Percentiles rank a stretch among this genome's conserved stretches.
phyloP scores from a whole-genome alignment of 148 eudicot genomes.

The Rhododendron henanense region DNA sequence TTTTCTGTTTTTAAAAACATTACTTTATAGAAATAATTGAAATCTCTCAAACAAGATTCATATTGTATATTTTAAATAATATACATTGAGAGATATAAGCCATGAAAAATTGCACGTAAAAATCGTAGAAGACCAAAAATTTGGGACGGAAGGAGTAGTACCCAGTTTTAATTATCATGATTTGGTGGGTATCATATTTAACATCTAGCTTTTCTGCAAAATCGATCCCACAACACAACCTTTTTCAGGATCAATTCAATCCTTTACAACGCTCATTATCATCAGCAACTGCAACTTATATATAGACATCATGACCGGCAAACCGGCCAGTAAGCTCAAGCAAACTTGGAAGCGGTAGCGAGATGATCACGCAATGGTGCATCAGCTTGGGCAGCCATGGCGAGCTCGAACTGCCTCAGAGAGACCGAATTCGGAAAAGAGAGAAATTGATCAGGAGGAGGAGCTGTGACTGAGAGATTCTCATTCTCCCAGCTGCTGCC shows the following conservation, averaged over 20 bases:
- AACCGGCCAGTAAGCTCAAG: neutral
- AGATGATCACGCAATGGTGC: neutral
- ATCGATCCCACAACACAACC: neutral
- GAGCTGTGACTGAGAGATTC: conserved; percentile 15
- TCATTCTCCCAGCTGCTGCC: conserved; percentile 42
- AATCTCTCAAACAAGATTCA: no score
- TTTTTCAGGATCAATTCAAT: neutral
- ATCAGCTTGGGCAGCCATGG: conserved; percentile 65
- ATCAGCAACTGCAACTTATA: neutral
- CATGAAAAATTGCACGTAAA: no score
- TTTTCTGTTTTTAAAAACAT: no score
- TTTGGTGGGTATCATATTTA: neutral
- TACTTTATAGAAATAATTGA: no score
- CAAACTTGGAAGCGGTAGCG: neutral
- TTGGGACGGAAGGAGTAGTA: no score
- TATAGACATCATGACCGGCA: neutral
- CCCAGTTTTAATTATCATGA: neutral
- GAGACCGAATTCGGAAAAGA: conserved; percentile 58
- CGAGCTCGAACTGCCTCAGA: conserved; percentile 64
- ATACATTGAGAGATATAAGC: no score
- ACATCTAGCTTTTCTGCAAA: neutral
- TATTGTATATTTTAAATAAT: no score
- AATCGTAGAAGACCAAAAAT: no score
- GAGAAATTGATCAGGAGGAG: conserved; percentile 35
- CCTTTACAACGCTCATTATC: neutral